These are phyloP conservation scores for Apiotrichum mycotoxinovorans DNA, from an alignment of 1,284 basidiomycete genomes.

Conservation along the genomic window DNA sequence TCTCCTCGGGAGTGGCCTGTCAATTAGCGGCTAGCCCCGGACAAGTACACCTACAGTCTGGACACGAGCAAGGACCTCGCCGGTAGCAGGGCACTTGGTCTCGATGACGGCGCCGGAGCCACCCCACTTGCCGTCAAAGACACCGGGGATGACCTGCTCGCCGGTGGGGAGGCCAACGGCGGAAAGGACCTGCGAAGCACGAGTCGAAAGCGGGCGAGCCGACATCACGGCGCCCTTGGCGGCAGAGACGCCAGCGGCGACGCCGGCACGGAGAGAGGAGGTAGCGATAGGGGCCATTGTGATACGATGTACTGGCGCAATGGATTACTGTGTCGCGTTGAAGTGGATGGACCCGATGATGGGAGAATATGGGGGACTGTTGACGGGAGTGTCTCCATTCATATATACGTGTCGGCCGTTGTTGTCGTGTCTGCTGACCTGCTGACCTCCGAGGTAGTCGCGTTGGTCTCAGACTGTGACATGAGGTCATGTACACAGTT, in stretches of 20 bases:
- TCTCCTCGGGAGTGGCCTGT: conserved; percentile 38
- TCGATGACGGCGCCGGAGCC: conserved; percentile 36
- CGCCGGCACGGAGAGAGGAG: not conserved
- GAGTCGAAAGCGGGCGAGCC: conserved; percentile 32
- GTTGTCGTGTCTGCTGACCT: not conserved
- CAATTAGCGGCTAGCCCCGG: not conserved
- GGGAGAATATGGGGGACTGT: not conserved
- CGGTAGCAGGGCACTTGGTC: conserved; percentile 42
- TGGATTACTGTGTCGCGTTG: not conserved
- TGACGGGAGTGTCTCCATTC: not conserved
- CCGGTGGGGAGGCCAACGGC: conserved; percentile 33
- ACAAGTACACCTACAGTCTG: conserved; percentile 26
- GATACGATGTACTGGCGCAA: not conserved
- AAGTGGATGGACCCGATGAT: not conserved
- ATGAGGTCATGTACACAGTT: not conserved
- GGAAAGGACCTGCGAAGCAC: conserved; percentile 32
- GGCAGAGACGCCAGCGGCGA: not conserved
- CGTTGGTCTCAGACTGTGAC: not conserved
- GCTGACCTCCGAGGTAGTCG: not conserved
- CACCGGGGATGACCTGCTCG: conserved; percentile 29
- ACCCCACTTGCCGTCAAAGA: conserved; percentile 44
- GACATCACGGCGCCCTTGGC: not conserved
- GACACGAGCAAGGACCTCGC: conserved; percentile 40
- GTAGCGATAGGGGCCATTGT: conserved; percentile 7
- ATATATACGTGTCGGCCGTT: no score